phyloP scores from a whole-genome alignment of 495 filamentous ascomycete genomes.

The Aspergillus heteromorphus region DNA sequence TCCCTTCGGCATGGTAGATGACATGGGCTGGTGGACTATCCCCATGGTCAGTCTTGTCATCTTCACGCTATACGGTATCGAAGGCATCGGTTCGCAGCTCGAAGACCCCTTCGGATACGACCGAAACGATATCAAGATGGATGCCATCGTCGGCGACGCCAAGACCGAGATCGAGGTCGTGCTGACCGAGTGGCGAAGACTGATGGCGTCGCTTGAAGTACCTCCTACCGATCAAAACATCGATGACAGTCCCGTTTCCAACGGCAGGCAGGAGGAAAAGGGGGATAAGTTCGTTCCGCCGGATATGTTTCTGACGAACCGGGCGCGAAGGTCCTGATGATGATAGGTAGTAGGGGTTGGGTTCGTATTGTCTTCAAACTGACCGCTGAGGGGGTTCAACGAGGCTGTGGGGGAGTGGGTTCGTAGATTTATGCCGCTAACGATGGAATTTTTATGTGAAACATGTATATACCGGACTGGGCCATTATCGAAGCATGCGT shows the following conservation, averaged over 20 bases:
- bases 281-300: constrained; percentile 20
- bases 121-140: constrained; percentile 75
- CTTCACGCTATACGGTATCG: constrained; percentile 71
- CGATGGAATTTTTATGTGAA: background rate
- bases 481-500: background rate
- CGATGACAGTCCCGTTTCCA: background rate
- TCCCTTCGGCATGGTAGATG: constrained; percentile 67
- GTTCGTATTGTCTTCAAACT: background rate
- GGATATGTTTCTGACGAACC: constrained; percentile 33
- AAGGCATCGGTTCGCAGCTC: constrained; percentile 66
- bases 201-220: constrained; percentile 8
- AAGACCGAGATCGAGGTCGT: constrained; percentile 59
- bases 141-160: constrained; percentile 64
- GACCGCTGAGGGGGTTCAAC: background rate
- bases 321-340: background rate
- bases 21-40: constrained; percentile 70
- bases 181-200: constrained; percentile 56
- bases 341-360: background rate
- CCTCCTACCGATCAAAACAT: background rate
- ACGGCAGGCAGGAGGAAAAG: background rate
- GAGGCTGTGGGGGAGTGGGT: background rate
- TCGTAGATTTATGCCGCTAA: background rate
- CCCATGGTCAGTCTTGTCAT: constrained; percentile 61
- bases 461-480: background rate
- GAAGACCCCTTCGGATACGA: constrained; percentile 76